Percentiles rank a stretch among this genome's conserved stretches.
Conservation (phyloP, 2,329 filamentous ascomycete genomes). For the Fusarium incarnatum region DNA sequence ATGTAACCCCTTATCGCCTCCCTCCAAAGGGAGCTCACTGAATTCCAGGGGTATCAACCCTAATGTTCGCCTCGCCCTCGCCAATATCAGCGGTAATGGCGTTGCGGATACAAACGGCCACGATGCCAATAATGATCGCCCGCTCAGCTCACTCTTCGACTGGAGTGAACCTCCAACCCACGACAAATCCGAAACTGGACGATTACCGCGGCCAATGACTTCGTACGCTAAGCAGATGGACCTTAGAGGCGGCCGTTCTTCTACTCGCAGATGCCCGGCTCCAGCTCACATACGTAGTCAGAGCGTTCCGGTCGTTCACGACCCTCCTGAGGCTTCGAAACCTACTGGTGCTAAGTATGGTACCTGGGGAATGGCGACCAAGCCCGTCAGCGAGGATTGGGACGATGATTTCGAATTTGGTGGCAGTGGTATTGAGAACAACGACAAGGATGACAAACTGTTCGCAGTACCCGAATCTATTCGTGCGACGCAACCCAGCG, state of each 20-base stretch:
- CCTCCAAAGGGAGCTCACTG: slow-evolving; percentile 62
- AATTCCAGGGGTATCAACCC: slow-evolving; percentile 66
- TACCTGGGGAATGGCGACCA: slow-evolving; percentile 84
- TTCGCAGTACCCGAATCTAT: slow-evolving; percentile 76
- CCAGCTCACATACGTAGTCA: slow-evolving; percentile 81
- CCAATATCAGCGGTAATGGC: slow-evolving; percentile 63
- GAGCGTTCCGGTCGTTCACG: slow-evolving; percentile 80
- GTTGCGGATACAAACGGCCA: slow-evolving; percentile 49
- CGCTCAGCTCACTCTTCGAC: slow-evolving; percentile 79
- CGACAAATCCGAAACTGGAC: slow-evolving; percentile 70
- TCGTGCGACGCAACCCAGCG: slow-evolving; percentile 82
- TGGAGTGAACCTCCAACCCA: slow-evolving; percentile 76
- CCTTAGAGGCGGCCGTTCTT: slow-evolving; percentile 74
- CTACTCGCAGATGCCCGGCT: slow-evolving; percentile 74
- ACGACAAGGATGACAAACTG: slow-evolving; percentile 50
- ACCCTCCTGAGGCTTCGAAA: slow-evolving; percentile 67
- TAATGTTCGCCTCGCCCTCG: slow-evolving; percentile 65
- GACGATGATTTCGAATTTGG: slow-evolving; percentile 89
- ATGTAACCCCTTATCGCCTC: slow-evolving; percentile 69
- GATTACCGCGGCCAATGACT: slow-evolving; percentile 75
- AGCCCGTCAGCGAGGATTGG: slow-evolving; percentile 87
- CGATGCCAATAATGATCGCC: slow-evolving; percentile 55
- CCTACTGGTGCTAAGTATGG: slow-evolving; percentile 76
- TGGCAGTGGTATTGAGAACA: slow-evolving; percentile 55
- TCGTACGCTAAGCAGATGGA: slow-evolving; percentile 80